These are phyloP conservation scores for Puya raimondii DNA, from an alignment of 176 grass and related monocot species.

Conservation along the genomic window DNA sequence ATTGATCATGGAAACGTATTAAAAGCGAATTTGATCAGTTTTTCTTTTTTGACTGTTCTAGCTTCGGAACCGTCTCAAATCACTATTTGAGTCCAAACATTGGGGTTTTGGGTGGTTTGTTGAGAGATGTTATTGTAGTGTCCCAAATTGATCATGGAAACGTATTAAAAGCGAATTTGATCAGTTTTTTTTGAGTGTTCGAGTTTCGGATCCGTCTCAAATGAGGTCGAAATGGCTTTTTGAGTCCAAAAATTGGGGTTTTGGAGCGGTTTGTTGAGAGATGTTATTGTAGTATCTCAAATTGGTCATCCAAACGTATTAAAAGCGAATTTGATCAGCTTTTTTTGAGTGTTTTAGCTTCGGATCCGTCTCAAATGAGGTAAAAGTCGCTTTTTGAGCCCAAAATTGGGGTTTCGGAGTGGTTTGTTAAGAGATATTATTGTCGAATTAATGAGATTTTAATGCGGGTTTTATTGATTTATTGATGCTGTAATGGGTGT, in stretches of 20 bases:
- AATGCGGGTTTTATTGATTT: too few relatives aligned
- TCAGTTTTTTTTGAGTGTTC: neutral
- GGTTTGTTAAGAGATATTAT: neutral
- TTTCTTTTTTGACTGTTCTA: neutral
- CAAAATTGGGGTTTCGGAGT: neutral
- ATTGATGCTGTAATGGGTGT: too few relatives aligned
- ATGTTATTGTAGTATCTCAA: too few relatives aligned
- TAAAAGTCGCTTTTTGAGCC: neutral
- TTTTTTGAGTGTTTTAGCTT: neutral
- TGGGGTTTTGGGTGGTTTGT: too few relatives aligned
- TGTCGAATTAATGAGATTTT: too few relatives aligned
- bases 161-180: too few relatives aligned
- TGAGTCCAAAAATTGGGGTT: neutral
- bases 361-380: neutral
- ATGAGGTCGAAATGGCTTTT: neutral
- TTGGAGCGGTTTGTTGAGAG: neutral
- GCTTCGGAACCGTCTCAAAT: neutral
- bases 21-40: neutral
- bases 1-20: too few relatives aligned
- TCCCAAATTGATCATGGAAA: too few relatives aligned
- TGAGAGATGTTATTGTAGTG: too few relatives aligned
- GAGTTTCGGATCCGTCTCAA: neutral
- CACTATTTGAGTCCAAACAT: neutral
- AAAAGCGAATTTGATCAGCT: too few relatives aligned
- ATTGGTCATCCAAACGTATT: too few relatives aligned